Base-by-base conservation (phyloP, 176 grass and related monocot genomes). In the Raddia distichophylla region DNA sequence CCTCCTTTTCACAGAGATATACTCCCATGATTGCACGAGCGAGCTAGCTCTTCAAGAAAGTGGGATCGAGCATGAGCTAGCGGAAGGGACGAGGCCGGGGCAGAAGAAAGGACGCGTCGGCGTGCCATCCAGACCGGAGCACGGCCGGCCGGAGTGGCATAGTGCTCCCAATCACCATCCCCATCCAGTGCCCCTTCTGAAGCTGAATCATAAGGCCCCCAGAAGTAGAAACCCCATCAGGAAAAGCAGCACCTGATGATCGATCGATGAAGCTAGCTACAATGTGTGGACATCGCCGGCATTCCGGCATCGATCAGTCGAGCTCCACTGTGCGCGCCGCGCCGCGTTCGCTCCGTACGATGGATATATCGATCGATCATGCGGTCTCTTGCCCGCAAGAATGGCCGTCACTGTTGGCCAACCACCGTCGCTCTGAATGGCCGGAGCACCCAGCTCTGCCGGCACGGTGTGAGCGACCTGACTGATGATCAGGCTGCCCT, bases 381-480 rank as follows among this genome's bases (percentile, higher is more conserved):
- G 27, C 27, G 27, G 27, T 27, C 27, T 27, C 27, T 27, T 27
- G 27, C 27, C 27, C 20, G 9, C 57, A 22, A 60, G 27, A 27
- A 60, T 60, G 57, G n/a, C 57, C 57, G 57, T 83, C 90, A 67
- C 86, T 82, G 67, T 85, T 80, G 70, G 50, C 82, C 84, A 73
- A 90, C 69, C 80, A 78, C 64, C 65, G 33, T 19, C 5, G 1
- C 15, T 61, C 34, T 82, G 33, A 88, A 93, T 90, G 91, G 88
- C 20, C 47, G 44, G 71, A 87, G 87, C 91, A 93, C 91, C 87
- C 19, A 55, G 22, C 42, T 20, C 60, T 42, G 50, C 57, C 61
- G 70, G 57, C 42, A 20, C 20, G 9, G 20, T 27, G 27, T 27
- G 27, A 27, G 27, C 27, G 27, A 27, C 27, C 27, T 27, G 27